These are phyloP conservation scores for Benincasa hispida DNA, from an alignment of 306 rosid species.

Conservation along the genomic window DNA sequence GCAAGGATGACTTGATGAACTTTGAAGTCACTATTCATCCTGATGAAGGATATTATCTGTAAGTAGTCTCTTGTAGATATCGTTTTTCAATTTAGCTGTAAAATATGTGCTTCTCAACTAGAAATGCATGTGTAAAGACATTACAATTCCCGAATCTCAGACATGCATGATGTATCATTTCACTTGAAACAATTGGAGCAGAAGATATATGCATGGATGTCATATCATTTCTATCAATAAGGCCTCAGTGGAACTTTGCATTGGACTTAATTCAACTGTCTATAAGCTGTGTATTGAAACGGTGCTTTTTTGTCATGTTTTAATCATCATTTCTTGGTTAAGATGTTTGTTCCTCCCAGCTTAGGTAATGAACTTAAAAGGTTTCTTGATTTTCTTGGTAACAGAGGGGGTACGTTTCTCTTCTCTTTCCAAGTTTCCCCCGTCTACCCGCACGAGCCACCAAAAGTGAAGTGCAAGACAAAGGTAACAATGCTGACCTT, in stretches of 20 bases:
- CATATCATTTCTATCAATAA: background rate
- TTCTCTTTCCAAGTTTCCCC: conserved; percentile 47
- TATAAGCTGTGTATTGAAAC: background rate
- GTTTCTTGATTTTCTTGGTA: background rate
- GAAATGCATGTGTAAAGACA: background rate
- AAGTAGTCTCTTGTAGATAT: conserved; percentile 6
- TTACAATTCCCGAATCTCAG: background rate
- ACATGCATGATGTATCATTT: background rate
- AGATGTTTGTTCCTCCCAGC: background rate
- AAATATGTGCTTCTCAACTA: background rate
- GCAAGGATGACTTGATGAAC: conserved; percentile 54
- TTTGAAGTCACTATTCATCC: conserved; percentile 46
- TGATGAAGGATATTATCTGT: conserved; percentile 53
- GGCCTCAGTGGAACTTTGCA: background rate
- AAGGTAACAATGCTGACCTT: conserved; percentile 21
- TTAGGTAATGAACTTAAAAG: background rate
- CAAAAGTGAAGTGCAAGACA: conserved; percentile 55
- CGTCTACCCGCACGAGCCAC: conserved; percentile 50
- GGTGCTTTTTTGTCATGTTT: background rate
- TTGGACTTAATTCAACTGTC: background rate
- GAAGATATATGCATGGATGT: background rate
- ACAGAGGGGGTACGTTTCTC: conserved; percentile 40
- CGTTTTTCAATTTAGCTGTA: background rate
- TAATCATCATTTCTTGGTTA: background rate
- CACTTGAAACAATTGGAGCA: background rate